Evolutionary conservation across 2,329 filamentous ascomycete genomes (phyloP).

Genomic region (Fusarium fujikuroi): DNA sequence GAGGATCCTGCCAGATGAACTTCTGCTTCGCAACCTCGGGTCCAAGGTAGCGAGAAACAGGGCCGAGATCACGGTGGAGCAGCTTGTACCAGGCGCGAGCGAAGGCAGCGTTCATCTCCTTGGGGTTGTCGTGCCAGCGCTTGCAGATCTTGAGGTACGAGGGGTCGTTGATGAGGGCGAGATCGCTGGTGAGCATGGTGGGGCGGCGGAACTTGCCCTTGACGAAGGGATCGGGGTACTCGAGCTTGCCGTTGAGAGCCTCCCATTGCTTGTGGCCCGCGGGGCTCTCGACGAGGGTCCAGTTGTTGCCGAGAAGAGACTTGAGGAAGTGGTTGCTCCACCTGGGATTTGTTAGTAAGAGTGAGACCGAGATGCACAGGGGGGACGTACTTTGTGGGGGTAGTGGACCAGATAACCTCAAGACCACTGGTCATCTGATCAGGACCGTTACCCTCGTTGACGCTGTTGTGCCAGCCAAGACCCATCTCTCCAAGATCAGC

Average conservation of each 20-base stretch:
- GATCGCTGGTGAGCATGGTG: constrained; percentile 81
- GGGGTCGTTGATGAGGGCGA: constrained; percentile 77
- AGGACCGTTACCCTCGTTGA: constrained; percentile 73
- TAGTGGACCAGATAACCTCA: constrained; percentile 83
- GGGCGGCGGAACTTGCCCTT: constrained; percentile 76
- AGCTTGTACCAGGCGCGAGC: constrained; percentile 85
- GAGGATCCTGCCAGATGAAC: constrained; percentile 79
- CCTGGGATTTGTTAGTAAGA: constrained; percentile 16
- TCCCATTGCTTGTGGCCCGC: constrained; percentile 79
- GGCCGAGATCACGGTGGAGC: constrained; percentile 82
- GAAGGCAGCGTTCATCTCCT: constrained; percentile 76
- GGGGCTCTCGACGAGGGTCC: constrained; percentile 80
- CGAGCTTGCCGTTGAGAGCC: constrained; percentile 73
- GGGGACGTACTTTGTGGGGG: constrained; percentile 66
- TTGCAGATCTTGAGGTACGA: constrained; percentile 80
- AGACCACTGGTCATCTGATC: constrained; percentile 80
- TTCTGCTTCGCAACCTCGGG: constrained; percentile 78
- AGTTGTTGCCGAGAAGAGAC: constrained; percentile 82
- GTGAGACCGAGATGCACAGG: fast-evolving
- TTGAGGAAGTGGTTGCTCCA: constrained; percentile 81
- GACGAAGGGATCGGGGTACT: constrained; percentile 79
- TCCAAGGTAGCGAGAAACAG: constrained; percentile 75
- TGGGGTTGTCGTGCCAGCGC: constrained; percentile 74
- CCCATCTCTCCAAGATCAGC: constrained; percentile 74
- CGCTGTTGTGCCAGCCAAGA: constrained; percentile 76